phyloP scores from a whole-genome alignment of 2,329 filamentous ascomycete genomes.

The Xylariales sp. region DNA sequence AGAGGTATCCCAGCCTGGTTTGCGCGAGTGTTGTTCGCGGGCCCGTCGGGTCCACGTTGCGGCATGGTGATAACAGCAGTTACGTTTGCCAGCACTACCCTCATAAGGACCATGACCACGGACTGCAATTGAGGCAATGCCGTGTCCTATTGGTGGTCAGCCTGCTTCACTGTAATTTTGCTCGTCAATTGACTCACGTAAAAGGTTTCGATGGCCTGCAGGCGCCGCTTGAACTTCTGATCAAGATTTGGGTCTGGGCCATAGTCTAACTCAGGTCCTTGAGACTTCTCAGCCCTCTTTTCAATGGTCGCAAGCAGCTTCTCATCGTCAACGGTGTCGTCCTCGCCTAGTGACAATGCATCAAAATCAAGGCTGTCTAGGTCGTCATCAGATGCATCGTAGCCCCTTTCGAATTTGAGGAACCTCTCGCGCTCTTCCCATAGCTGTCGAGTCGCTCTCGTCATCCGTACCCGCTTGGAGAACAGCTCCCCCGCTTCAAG shows the following conservation, averaged over 20 bases:
- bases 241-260: conserved; percentile 47
- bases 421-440: conserved; percentile 93
- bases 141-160: conserved; percentile 51
- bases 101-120: conserved; percentile 85
- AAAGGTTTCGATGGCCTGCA: conserved; percentile 76
- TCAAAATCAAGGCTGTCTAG: conserved; percentile 37
- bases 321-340: conserved; percentile 29
- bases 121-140: conserved; percentile 86
- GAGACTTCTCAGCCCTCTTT: conserved; percentile 36
- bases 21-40: conserved; percentile 31
- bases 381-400: conserved; percentile 54
- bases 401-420: conserved; percentile 87
- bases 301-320: conserved; percentile 37
- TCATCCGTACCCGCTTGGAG: conserved; percentile 84
- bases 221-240: conserved; percentile 55
- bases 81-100: conserved; percentile 81
- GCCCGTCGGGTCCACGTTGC: conserved; percentile 36
- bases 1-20: conserved; percentile 32
- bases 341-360: conserved; percentile 18
- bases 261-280: conserved; percentile 38
- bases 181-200: conserved; percentile 60
- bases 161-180: background rate
- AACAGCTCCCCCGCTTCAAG: conserved; percentile 93
- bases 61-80: conserved; percentile 70
- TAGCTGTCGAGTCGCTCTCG: conserved; percentile 82